phyloP scores from a whole-genome alignment of 1,284 basidiomycete species.

The Thecaphora frezii region DNA sequence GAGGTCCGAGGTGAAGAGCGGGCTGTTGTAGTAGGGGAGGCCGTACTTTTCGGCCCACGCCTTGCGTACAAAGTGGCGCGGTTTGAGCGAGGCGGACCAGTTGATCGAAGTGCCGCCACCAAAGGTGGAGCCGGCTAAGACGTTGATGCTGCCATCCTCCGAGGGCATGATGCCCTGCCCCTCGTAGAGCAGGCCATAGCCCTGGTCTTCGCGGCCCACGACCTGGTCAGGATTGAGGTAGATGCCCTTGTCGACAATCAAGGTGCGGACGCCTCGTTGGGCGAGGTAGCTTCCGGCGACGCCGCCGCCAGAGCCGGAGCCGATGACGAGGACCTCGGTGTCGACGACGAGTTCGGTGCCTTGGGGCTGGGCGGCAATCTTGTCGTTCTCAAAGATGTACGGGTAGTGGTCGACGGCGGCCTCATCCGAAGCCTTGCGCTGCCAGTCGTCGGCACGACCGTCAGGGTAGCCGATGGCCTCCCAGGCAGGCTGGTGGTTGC shows the following conservation, averaged over 20 bases:
- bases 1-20: conserved; percentile 57
- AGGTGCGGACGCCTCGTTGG: conserved; percentile 57
- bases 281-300: conserved; percentile 58
- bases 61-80: conserved; percentile 59
- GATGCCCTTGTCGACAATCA: conserved; percentile 62
- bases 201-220: conserved; percentile 56
- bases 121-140: conserved; percentile 61
- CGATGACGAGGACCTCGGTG: conserved; percentile 60
- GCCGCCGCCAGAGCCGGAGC: conserved; percentile 62
- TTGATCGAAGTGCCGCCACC: conserved; percentile 63
- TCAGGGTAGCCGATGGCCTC: conserved; percentile 55
- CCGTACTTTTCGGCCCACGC: conserved; percentile 60
- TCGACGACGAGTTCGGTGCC: conserved; percentile 43
- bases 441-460: conserved; percentile 48
- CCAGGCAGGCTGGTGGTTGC: conserved; percentile 43
- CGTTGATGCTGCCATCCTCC: conserved; percentile 59
- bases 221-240: conserved; percentile 59
- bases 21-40: conserved; percentile 58
- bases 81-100: conserved; percentile 62
- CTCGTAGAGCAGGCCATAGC: conserved; percentile 60
- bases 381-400: conserved; percentile 55
- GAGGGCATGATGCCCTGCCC: conserved; percentile 59
- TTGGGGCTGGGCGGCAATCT: conserved; percentile 35
- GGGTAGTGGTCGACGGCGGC: conserved; percentile 28
- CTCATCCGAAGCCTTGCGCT: conserved; percentile 13